Percentiles rank a stretch among this genome's conserved stretches.
Evolutionary conservation across 257 asterid genomes (phyloP).

Genomic region (Misopates orontium): DNA sequence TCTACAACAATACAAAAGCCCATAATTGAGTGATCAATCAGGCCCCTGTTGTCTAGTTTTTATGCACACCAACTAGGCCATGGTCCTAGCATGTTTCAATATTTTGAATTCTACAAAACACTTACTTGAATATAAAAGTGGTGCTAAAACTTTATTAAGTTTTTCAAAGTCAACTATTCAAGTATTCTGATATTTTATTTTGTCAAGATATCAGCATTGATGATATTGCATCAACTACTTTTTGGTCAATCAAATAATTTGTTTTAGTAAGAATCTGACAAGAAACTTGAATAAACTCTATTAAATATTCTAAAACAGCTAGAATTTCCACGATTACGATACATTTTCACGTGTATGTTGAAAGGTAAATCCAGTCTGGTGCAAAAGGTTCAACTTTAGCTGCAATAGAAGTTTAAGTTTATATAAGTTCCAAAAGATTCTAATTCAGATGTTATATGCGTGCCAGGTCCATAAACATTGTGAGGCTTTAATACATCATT

Average conservation of each 20-base stretch:
- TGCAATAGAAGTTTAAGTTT: too few relatives aligned
- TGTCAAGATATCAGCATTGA: slow-evolving; percentile 18
- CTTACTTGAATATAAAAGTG: neutral
- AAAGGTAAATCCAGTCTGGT: neutral
- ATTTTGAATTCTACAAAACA: neutral
- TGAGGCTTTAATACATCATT: neutral
- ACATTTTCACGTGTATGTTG: neutral
- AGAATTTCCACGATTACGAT: too few relatives aligned
- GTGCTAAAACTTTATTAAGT: neutral
- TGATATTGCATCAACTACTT: slow-evolving; percentile 14
- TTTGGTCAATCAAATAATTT: slow-evolving; percentile 18
- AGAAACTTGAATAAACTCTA: neutral
- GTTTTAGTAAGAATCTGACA: slow-evolving; percentile 1
- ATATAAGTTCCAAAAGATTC: too few relatives aligned
- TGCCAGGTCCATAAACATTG: slow-evolving; percentile 11
- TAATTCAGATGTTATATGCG: slow-evolving; percentile 9
- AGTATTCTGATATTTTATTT: neutral
- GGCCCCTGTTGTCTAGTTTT: slow-evolving; percentile 35
- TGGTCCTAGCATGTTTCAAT: slow-evolving; percentile 22
- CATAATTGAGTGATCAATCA: slow-evolving; percentile 22
- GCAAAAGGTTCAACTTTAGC: too few relatives aligned
- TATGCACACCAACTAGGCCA: slow-evolving; percentile 34
- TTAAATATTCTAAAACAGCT: neutral
- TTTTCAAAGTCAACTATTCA: neutral
- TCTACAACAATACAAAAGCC: neutral